Conservation (phyloP, 306 rosid species). For the Alnus glutinosa region DNA sequence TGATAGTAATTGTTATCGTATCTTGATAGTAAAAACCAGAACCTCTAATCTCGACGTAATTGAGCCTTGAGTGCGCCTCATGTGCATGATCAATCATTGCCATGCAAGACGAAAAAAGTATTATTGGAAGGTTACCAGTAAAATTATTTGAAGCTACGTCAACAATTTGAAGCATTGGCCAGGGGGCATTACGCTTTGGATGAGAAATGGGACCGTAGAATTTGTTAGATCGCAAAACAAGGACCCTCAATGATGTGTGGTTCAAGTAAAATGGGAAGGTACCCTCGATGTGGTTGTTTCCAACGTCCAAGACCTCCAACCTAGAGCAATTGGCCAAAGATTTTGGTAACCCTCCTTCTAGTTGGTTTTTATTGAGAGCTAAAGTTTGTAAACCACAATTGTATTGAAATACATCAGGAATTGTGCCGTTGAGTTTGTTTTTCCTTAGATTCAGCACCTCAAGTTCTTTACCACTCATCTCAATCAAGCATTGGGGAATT, state of each 20-base stretch:
- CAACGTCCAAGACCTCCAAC: slow-evolving; percentile 13
- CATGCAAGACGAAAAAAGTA: slow-evolving; percentile 32
- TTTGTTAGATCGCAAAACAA: slow-evolving; percentile 43
- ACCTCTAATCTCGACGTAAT: not conserved
- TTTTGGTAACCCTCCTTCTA: too few relatives aligned
- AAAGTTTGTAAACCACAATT: slow-evolving; percentile 26
- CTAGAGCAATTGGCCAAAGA: too few relatives aligned
- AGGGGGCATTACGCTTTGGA: not conserved
- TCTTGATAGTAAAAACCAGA: slow-evolving; percentile 28
- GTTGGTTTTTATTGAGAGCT: slow-evolving; percentile 25
- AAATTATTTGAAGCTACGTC: not conserved
- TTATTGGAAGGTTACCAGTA: slow-evolving; percentile 21
- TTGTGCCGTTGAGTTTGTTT: slow-evolving; percentile 22
- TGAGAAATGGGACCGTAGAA: slow-evolving; percentile 16
- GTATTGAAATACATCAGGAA: slow-evolving; percentile 30
- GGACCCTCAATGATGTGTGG: slow-evolving; percentile 37
- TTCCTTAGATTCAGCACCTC: slow-evolving; percentile 18
- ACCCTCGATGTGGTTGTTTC: too few relatives aligned
- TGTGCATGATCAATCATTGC: slow-evolving; percentile 40
- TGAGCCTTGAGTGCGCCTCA: not conserved
- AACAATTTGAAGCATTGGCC: not conserved
- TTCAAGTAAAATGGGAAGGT: slow-evolving; percentile 7
- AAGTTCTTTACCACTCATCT: not conserved
- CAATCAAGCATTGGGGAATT: slow-evolving; percentile 37
- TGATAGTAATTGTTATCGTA: slow-evolving; percentile 6